Evolutionary conservation across 257 asterid species (phyloP).

Genomic region (Agastache rugosa): DNA sequence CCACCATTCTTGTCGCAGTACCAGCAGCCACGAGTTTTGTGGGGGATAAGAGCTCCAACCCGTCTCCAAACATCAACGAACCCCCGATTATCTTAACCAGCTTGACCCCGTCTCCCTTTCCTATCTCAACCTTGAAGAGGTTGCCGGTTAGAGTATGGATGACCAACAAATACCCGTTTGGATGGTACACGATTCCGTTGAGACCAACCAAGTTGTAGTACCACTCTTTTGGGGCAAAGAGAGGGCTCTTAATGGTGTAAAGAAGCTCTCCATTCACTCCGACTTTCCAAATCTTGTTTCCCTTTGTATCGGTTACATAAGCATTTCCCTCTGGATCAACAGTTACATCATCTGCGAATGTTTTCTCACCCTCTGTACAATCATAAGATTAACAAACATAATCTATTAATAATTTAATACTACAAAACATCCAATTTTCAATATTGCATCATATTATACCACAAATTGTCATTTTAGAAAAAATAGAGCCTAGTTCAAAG

Average conservation of each 20-base stretch:
- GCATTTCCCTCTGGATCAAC: slow-evolving; percentile 81
- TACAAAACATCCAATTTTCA: neutral
- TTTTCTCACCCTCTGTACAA: slow-evolving; percentile 62
- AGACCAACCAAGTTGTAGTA: slow-evolving; percentile 62
- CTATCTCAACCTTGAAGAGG: slow-evolving; percentile 64
- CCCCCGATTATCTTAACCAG: slow-evolving; percentile 52
- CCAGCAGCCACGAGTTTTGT: slow-evolving; percentile 78
- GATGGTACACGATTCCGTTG: slow-evolving; percentile 88
- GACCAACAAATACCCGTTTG: slow-evolving; percentile 79
- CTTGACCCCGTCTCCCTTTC: slow-evolving; percentile 52
- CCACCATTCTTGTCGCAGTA: slow-evolving; percentile 68
- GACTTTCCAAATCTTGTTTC: slow-evolving; percentile 78
- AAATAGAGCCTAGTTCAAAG: neutral
- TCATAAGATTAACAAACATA: neutral
- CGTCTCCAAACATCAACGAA: slow-evolving; percentile 77
- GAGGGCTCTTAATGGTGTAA: slow-evolving; percentile 59
- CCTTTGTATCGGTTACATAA: slow-evolving; percentile 74
- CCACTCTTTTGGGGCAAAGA: slow-evolving; percentile 70
- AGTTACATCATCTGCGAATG: slow-evolving; percentile 81
- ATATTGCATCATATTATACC: neutral
- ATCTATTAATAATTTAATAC: neutral
- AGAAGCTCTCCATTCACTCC: slow-evolving; percentile 59
- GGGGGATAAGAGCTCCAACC: slow-evolving; percentile 74
- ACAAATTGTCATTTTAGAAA: neutral
- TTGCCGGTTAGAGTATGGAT: slow-evolving; percentile 76